phyloP scores from a whole-genome alignment of 2,329 filamentous ascomycete genomes.

The Emmonsiellopsis sp. region DNA sequence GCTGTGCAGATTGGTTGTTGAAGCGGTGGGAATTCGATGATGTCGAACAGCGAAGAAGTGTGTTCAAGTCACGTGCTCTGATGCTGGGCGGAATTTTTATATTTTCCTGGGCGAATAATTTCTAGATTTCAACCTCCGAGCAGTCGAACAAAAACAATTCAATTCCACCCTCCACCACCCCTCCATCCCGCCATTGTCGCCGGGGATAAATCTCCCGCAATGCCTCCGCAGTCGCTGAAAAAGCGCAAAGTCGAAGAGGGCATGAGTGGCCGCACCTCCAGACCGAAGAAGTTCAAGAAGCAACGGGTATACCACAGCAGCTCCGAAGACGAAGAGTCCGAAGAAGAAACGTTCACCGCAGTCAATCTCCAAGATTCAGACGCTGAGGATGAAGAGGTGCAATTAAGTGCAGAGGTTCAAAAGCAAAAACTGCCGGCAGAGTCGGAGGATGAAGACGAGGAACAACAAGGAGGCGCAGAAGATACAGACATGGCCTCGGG shows the following conservation, averaged over 20 bases:
- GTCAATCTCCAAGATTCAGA: conserved; percentile 10
- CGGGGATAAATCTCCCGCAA: conserved; percentile 14
- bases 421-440: conserved; percentile 7
- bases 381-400: conserved; percentile 13
- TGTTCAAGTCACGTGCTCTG: background rate
- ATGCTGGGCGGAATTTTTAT: background rate
- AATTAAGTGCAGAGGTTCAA: conserved; percentile 17
- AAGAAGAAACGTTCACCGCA: conserved; percentile 14
- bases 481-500: conserved; percentile 23
- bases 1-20: background rate
- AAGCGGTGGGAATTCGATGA: conserved; percentile 1
- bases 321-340: conserved; percentile 45
- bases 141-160: background rate
- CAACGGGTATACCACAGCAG: conserved; percentile 54
- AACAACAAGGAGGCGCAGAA: conserved; percentile 10
- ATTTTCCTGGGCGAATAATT: background rate
- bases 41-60: background rate
- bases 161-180: background rate
- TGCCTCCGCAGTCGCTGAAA: conserved; percentile 33
- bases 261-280: conserved; percentile 43
- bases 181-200: background rate
- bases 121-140: background rate
- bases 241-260: conserved; percentile 54
- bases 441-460: conserved; percentile 15
- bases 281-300: conserved; percentile 50